Evolutionary conservation across 1,139 yeast species (phyloP).

Genomic region (Suhomyces guaymorum): DNA sequence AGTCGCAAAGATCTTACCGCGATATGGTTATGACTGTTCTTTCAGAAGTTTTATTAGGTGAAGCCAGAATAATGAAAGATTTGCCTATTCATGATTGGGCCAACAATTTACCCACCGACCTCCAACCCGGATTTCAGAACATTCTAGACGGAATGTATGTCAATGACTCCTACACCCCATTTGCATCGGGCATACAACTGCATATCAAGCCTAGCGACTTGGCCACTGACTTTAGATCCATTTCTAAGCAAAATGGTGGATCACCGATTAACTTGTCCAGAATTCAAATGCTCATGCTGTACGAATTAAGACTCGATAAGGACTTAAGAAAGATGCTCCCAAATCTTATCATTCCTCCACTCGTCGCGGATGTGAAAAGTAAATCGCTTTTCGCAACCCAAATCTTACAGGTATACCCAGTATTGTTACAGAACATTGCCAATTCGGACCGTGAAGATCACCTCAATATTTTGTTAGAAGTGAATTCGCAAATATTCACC

Average conservation of each 20-base stretch:
- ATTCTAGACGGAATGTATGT: slow-evolving; percentile 33
- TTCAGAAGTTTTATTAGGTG: slow-evolving; percentile 33
- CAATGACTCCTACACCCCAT: background rate
- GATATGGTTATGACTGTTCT: slow-evolving; percentile 25
- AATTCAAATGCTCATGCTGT: slow-evolving; percentile 52
- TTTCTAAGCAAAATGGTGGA: background rate
- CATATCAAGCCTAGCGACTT: background rate
- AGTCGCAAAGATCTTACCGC: slow-evolving; percentile 24
- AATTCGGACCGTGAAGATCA: slow-evolving; percentile 66
- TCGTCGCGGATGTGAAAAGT: slow-evolving; percentile 48
- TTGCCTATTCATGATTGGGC: slow-evolving; percentile 26
- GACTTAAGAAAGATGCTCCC: slow-evolving; percentile 47
- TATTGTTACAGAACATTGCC: slow-evolving; percentile 48
- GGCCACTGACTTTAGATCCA: background rate
- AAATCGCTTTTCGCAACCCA: slow-evolving; percentile 55
- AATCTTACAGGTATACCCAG: slow-evolving; percentile 56
- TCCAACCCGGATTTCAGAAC: slow-evolving; percentile 14
- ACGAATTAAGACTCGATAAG: slow-evolving; percentile 60
- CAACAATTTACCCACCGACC: slow-evolving; percentile 5
- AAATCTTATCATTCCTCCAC: slow-evolving; percentile 51
- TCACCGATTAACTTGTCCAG: slow-evolving; percentile 34
- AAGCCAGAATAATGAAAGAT: slow-evolving; percentile 25
- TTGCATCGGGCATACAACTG: background rate
- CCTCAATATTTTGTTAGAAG: slow-evolving; percentile 52
- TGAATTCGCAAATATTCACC: slow-evolving; percentile 63